Percentiles rank a stretch among this genome's conserved stretches.
Evolutionary conservation across 495 filamentous ascomycete genomes (phyloP).

Genomic region (Trichocladium antarcticum): DNA sequence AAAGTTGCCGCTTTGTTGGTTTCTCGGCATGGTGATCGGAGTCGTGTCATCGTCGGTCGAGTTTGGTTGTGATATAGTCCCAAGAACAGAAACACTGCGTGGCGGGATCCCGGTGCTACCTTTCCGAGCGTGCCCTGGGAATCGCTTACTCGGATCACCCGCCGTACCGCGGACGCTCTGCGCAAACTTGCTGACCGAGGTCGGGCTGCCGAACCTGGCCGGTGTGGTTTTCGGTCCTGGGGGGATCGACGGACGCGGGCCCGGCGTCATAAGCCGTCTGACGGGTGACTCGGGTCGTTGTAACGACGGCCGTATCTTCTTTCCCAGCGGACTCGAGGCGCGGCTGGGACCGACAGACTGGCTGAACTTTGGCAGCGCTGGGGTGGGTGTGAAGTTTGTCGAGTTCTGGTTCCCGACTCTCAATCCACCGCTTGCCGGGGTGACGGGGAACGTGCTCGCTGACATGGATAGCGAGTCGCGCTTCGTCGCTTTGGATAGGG

Average conservation of each 20-base stretch:
- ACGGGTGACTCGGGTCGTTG: slow-evolving; percentile 78
- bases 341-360: slow-evolving; percentile 76
- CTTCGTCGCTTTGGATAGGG: slow-evolving; percentile 71
- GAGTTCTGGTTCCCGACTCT: slow-evolving; percentile 41
- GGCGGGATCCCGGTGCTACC: slow-evolving; percentile 41
- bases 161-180: slow-evolving; percentile 50
- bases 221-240: slow-evolving; percentile 33
- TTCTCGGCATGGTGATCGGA: slow-evolving; percentile 42
- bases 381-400: slow-evolving; percentile 50
- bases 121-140: slow-evolving; percentile 36
- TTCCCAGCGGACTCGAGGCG: slow-evolving; percentile 57
- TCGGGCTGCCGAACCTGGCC: slow-evolving; percentile 53
- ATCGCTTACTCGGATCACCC: slow-evolving; percentile 46
- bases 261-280: slow-evolving; percentile 49
- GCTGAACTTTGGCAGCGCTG: slow-evolving; percentile 60
- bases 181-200: slow-evolving; percentile 48
- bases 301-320: slow-evolving; percentile 63
- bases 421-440: slow-evolving; percentile 49
- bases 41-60: slow-evolving; percentile 48
- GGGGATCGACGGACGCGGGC: slow-evolving; percentile 43
- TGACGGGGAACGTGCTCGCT: slow-evolving; percentile 46
- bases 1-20: slow-evolving; percentile 41
- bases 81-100: slow-evolving; percentile 44
- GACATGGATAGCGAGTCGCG: slow-evolving; percentile 50
- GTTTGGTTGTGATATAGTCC: slow-evolving; percentile 29